Base-by-base conservation (phyloP, 2,329 filamentous ascomycete genomes). In the Myriosclerotinia scirpicola region DNA sequence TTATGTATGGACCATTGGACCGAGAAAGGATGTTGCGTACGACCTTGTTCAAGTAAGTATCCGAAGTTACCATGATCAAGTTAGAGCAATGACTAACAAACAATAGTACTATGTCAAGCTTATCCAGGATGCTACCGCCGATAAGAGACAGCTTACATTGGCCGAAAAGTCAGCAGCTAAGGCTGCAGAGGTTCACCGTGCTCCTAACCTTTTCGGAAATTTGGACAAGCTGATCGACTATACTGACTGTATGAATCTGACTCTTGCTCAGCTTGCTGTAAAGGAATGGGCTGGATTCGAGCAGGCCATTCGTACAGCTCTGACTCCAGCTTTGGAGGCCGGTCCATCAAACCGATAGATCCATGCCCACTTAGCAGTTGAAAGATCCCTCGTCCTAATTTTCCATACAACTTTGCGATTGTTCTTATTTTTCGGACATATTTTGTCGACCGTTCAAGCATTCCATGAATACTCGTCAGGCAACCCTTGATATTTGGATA, bases 31-130 rank as follows among this genome's bases (percentile, higher is more conserved):
- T 42, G 73, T 79, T 46, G 81, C 83, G 0, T 71, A 79, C 17
- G 86, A 88, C 71, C 74, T 88, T 3, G 74, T 87, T 30, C 81
- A 87, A 77, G 85, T 85, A 79, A 74, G 81, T 76, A 66, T 42
- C 26, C 17, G 5, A 15, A 36, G 38, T n/a, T 5, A 30, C 53
- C 36, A 36, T 30, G 46, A 20, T 48, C 40, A 15, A 54, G 8
- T n/a, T n/a, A 42, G 26, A 22, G 5, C 46, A 22, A n/a, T 36
- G 26, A 66, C 67, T 70, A 30, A 72, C 60, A 17, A 22, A 15
- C 42, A 12, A 48, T 59, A 87, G 85, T 88, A 81, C 79, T 88
- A 87, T 76, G 82, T 87, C 64, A 77, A 79, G 20, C 67, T 85
- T 34, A 82, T 88, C 66, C 83, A 84, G 48, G 81, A 84, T 70